Base-by-base conservation (phyloP, 2,329 filamentous ascomycete genomes). In the Talaromyces sp. region DNA sequence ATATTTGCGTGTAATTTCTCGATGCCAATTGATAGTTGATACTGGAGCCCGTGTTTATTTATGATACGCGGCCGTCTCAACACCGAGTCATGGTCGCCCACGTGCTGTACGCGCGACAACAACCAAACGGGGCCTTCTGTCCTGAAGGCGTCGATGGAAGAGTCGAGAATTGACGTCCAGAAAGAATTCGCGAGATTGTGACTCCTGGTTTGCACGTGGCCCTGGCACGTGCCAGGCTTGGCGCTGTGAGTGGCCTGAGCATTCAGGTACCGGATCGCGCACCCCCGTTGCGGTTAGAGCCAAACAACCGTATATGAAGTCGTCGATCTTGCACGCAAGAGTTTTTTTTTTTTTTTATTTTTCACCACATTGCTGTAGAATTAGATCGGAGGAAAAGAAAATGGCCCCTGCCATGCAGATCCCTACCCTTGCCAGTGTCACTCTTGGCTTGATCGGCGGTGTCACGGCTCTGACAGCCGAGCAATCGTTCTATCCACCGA, bases 401-500 rank as follows among this genome's bases (percentile, higher is more conserved):
- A 30, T 28, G 27, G 25, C 19, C 3, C 7, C 19, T 6, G 3
- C 10, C 13, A 32, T 53, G 27, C 17, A 28, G 25, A 53, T 17
- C 4, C 19, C 11, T 27, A 30, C 19, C 2, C 27, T 53, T 13
- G 8, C 25, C 2, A 30, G 13, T 30, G 49, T 53, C 15, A 58
- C 54, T 42, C 52, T 59, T 3, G 33, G 11, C 52, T 6, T 42
- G 42, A 33, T 60, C 13, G 30, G 54, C 33, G 44, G 28, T 22
- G 61, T 66, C 51, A 52, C 63, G 17, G 59, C 62, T 5, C 36
- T 65, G 17, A 60, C 54, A 9, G 11, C 57, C 19, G 39, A 60
- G 55, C 58, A 69, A 32, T 64, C 69, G 27, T 76, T 77, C 61
- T 77, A 77, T 28, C 75, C 75, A 1, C 69, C 73, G 27, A 55